Conservation (phyloP, 2,329 filamentous ascomycete genomes). For the Colletotrichum chlorophyti region DNA sequence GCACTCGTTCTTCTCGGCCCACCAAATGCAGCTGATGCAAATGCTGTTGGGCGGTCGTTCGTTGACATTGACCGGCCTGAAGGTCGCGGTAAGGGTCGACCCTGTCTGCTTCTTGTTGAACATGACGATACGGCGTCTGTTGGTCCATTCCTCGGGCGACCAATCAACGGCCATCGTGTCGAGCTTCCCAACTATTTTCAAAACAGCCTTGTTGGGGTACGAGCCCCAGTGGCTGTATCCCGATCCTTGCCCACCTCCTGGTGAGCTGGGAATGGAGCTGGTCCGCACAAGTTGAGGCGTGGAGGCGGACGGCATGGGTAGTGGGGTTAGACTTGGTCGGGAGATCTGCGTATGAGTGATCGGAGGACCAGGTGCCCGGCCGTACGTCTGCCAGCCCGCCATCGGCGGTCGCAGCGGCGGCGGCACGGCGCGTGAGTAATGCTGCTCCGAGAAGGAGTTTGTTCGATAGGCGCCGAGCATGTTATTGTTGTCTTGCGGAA, state of each 20-base stretch:
- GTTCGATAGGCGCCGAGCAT: conserved; percentile 65
- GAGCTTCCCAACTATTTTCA: conserved; percentile 87
- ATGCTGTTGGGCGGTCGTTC: conserved; percentile 85
- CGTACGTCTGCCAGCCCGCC: conserved; percentile 51
- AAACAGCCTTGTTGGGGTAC: conserved; percentile 82
- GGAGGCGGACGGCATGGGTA: conserved; percentile 54
- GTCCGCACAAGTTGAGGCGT: conserved; percentile 62
- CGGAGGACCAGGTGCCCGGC: conserved; percentile 38
- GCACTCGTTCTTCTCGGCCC: conserved; percentile 89
- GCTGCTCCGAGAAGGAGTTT: conserved; percentile 54
- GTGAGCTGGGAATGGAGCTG: conserved; percentile 55
- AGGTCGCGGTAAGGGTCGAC: conserved; percentile 81
- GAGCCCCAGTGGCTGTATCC: conserved; percentile 80
- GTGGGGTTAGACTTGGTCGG: conserved; percentile 53
- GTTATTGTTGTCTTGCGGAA: conserved; percentile 51
- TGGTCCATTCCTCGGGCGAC: conserved; percentile 81
- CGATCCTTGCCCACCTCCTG: conserved; percentile 47
- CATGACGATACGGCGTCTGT: conserved; percentile 83
- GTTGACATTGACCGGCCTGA: conserved; percentile 79
- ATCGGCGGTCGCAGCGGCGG: conserved; percentile 46
- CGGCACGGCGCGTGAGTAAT: conserved; percentile 46
- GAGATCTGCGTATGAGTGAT: conserved; percentile 51
- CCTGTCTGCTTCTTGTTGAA: conserved; percentile 85
- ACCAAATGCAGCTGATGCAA: conserved; percentile 97
- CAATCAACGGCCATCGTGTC: conserved; percentile 84